Base-by-base conservation (phyloP, 2,329 filamentous ascomycete species). In the Ophiostoma tasmaniense region DNA sequence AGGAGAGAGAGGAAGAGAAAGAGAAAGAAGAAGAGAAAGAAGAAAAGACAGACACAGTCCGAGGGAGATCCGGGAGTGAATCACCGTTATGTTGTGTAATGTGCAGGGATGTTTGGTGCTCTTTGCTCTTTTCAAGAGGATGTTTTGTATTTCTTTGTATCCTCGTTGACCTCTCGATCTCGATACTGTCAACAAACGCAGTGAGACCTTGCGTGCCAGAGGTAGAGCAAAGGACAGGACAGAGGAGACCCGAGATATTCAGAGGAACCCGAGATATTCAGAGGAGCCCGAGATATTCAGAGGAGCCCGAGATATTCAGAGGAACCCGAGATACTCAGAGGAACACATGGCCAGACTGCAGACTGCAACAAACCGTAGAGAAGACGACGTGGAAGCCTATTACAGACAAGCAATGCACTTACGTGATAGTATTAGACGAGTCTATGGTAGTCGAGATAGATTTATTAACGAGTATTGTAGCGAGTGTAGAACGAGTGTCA, bases 31-130 rank as follows among this genome's bases (percentile, higher is more conserved):
- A 42, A 10, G 30, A 22, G n/a, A 13, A 37, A 65, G 30, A 65
- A 3, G 39, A 62, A n/a, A 62, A 50, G 17, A n/a, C 55, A 61
- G n/a, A n/a, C n/a, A n/a, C n/a, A 30, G 55, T 61, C 55, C 55
- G 25, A 30, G 25, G 17, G 25, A 30, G 11, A 30, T 28, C 55
- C 55, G 55, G n/a, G 55, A 61, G 55, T 33, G 55, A 61, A 61
- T 13, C 55, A 61, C 55, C 55, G 55, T 61, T 33, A 61, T 61
- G 55, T 25, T 61, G 55, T 61, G 55, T 20, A 61, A 61, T 28
- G 55, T 61, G 55, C 55, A 61, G 55, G 55, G 55, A 5, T 50
- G 14, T 10, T 22, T 50, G n/a, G n/a, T n/a, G 11, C 14, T 14
- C 10, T 3, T 28, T 55, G 13, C 30, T 20, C 28, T 25, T 30